Evolutionary conservation across 345 rosid genomes (phyloP), one percentile per base, ranked within the genome.

Genomic region (Linum tenue): DNA sequence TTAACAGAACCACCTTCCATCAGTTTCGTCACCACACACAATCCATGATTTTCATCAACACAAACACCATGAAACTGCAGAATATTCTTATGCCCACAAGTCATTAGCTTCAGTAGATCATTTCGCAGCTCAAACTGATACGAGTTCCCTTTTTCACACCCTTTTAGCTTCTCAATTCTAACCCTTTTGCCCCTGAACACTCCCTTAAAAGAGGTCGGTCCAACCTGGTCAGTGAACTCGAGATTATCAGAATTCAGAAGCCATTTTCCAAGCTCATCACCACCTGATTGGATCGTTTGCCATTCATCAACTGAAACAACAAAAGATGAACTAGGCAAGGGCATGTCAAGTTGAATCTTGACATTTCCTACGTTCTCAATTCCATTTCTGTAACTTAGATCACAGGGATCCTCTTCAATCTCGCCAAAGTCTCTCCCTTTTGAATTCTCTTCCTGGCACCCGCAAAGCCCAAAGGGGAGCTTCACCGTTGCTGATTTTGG

Each of bases 1-100:
- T 85, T 86, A 63, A n/a, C 84, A 17, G 96, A 84, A 64, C 98
- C 98, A 15, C 97, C 97, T 78, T 90, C 98, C 92, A 84, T 90
- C 78, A 86, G 80, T 74, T 90, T 92, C 0, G 97, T 85, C 69
- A 88, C 90, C 16, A 90, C 84, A 55, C 98, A 92, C 75, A 92
- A 77, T 7, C 98, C 98, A 55, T 88, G 95, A 64, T 71, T 86
- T 75, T 92, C 98, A 66, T 90, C 96, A 14, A 92, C 82, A 75
- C 97, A 92, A 36, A 86, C 84, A 17, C 98, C 98, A 65, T 73
- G 73, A 72, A 92, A 90, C 55, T 86, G 97, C 67, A 85, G 81
- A 71, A 94, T 76, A 71, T 82, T 90, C 78, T 68, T 88, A 80
- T 90, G 99, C 42, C n/a, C 97, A 68, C 97, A 90, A 48, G 90